Evolutionary conservation across 108 stramenopile genomes (phyloP).

Genomic region (Pelagomonas calceolata): DNA sequence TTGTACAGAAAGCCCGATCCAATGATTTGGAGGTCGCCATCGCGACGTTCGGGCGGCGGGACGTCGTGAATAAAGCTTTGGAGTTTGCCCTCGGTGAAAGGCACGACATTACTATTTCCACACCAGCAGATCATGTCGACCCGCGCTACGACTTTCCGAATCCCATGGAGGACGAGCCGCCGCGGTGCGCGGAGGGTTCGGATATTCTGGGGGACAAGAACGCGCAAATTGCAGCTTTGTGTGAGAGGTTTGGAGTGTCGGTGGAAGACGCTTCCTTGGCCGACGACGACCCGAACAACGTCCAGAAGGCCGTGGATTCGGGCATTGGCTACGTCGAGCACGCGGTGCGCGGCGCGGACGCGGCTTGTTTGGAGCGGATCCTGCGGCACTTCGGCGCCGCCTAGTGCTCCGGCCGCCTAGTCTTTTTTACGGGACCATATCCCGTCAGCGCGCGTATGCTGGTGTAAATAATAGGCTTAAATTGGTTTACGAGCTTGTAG

Average conservation of each 20-base stretch:
- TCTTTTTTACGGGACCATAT: too few relatives aligned
- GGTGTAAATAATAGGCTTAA: too few relatives aligned
- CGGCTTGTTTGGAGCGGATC: neutral
- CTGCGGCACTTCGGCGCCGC: neutral
- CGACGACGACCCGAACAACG: neutral
- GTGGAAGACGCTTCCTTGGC: neutral
- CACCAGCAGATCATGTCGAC: neutral
- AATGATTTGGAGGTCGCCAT: neutral
- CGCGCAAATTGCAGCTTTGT: neutral
- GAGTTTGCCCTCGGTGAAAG: neutral
- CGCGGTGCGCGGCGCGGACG: neutral
- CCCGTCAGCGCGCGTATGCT: too few relatives aligned
- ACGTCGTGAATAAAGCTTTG: neutral
- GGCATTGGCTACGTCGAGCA: neutral
- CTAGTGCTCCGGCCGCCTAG: too few relatives aligned
- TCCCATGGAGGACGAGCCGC: neutral
- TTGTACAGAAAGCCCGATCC: neutral
- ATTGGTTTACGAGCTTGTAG: too few relatives aligned
- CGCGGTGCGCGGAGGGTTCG: neutral
- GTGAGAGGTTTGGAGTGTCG: neutral
- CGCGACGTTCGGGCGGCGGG: neutral
- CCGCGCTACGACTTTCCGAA: neutral
- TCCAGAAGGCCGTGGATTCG: neutral
- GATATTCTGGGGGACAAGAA: neutral
- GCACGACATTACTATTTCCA: neutral